Evolutionary conservation across 495 filamentous ascomycete species (phyloP), one percentile per base, ranked within the genome.

Genomic region (Penicillium cinerascens): DNA sequence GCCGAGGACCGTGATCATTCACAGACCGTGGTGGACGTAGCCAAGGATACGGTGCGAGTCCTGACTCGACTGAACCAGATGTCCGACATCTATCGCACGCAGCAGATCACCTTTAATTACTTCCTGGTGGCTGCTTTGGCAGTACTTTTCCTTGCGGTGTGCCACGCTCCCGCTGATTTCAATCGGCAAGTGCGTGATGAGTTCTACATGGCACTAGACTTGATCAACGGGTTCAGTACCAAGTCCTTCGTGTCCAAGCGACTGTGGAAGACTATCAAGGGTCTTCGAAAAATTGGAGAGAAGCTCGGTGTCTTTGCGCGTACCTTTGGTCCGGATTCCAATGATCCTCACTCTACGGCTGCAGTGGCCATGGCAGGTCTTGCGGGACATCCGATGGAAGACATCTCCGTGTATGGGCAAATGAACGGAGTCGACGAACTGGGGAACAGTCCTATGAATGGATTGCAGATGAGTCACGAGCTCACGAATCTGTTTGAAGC

Each of bases 51-150:
- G 0, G 86, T 95, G 36, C 79, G 83, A 13, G 82, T 87, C 7
- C 72, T 95, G 15, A 83, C 87, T 0, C 81, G 82, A 29, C 77
- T 92, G 8, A 91, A 92, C 63, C 84, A 84, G 59, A 86, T 83
- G n/a, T 85, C 87, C 0, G 85, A 91, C 53, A 83, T 93, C 23
- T 95, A 93, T 68, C 81, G 84, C 8, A 84, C 80, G 6, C 83
- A 89, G 47, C 89, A 93, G 65, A 82, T 91, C 33, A 85, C 85
- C 53, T 92, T 92, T 72, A 89, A 95, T 66, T 90, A 92, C 60
- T 95, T 95, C 67, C 77, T 95, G 16, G 83, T 89, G 10, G 86
- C 87, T 8, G 85, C 89, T 9, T 77, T 95, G 22, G 86, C 87
- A 0, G 89, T 92, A 2, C 74, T 95, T 7, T 91, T 93, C 65